A percentile compares a stretch with the other conserved stretches of the same genome.
Conservation (phyloP, 768 basidiomycete genomes). For the Cyclocybe cylindracea region DNA sequence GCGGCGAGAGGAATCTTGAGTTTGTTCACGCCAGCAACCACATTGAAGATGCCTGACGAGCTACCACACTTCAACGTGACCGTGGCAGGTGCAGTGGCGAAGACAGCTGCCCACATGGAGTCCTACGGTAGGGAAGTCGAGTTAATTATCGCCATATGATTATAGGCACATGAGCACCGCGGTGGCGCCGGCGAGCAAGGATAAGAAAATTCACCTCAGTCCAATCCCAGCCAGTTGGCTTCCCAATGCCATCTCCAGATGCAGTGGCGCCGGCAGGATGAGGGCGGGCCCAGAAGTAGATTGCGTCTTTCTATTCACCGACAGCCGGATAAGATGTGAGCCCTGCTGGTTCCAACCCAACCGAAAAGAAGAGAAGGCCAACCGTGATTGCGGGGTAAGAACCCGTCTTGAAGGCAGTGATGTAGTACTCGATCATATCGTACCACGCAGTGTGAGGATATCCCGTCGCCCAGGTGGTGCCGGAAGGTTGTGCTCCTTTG, state of each 20-base stretch:
- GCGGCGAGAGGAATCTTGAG: slow-evolving; percentile 56
- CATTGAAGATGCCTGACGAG: slow-evolving; percentile 41
- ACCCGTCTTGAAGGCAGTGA: slow-evolving; percentile 69
- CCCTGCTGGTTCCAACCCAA: background rate
- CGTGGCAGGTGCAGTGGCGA: slow-evolving; percentile 51
- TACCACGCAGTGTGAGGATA: slow-evolving; percentile 58
- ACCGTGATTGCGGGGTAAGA: slow-evolving; percentile 57
- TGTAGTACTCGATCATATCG: slow-evolving; percentile 65
- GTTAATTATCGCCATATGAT: background rate
- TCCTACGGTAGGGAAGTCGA: slow-evolving; percentile 33
- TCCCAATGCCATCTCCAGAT: slow-evolving; percentile 42
- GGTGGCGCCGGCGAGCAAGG: background rate
- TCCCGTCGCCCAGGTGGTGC: slow-evolving; percentile 43
- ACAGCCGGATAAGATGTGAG: background rate
- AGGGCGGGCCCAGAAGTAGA: slow-evolving; percentile 66
- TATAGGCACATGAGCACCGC: background rate
- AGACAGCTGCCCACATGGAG: slow-evolving; percentile 66
- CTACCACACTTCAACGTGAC: slow-evolving; percentile 51
- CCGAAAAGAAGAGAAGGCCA: slow-evolving; percentile 31
- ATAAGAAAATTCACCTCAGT: slow-evolving; percentile 40
- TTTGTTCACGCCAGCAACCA: slow-evolving; percentile 56
- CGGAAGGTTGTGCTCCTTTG: slow-evolving; percentile 46
- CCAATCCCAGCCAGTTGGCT: slow-evolving; percentile 53
- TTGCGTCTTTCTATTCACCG: slow-evolving; percentile 38
- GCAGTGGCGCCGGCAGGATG: slow-evolving; percentile 53